Base-by-base conservation (phyloP, 768 basidiomycete genomes). In the Tricholoma matsutake region DNA sequence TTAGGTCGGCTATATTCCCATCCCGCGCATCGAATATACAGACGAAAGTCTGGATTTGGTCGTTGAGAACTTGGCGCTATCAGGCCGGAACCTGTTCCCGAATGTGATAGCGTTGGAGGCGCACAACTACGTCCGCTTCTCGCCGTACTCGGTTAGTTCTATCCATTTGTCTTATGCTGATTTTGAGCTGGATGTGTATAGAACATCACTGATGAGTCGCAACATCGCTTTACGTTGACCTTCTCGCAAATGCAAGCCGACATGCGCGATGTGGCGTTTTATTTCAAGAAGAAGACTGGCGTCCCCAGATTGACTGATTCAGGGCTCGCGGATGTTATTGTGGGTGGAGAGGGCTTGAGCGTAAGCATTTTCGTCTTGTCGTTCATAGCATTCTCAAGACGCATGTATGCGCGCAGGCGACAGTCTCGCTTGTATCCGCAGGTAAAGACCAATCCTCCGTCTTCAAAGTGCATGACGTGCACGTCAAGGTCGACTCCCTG, bases 21-120 rank as follows among this genome's bases (percentile, higher is more conserved):
- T 98, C 64, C 96, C 96, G 0, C 88, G 94, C 35, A 86, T 95
- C 70, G 96, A 97, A 74, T 98, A 97, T 76, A 89, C 90, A 35
- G 94, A 96, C 73, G 88, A 93, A 56, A 70, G 80, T 6, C 76
- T 96, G 62, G 96, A 97, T 67, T 82, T 97, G 47, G 92, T 96
- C 60, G 86, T 98, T 63, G 96, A 98, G 80, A 98, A 96, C 73
- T 83, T 98, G 34, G 90, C 91, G 1, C 80, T 96, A 16, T 87
- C 91, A 62, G 93, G 93, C 8, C 85, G 87, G 43, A 96, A 98
- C 76, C 76, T 99, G 2, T 89, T 96, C 81, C 95, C 95, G 1
- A 93, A 90, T 67, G 69, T 89, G 61, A 81, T 92, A 54, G 76
- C 81, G 4, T 63, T 91, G 58, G 91, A 96, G 59, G 87, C 89